Conservation (phyloP, 192 early-diverging fungal genomes). For the Entrophospora sp. region DNA sequence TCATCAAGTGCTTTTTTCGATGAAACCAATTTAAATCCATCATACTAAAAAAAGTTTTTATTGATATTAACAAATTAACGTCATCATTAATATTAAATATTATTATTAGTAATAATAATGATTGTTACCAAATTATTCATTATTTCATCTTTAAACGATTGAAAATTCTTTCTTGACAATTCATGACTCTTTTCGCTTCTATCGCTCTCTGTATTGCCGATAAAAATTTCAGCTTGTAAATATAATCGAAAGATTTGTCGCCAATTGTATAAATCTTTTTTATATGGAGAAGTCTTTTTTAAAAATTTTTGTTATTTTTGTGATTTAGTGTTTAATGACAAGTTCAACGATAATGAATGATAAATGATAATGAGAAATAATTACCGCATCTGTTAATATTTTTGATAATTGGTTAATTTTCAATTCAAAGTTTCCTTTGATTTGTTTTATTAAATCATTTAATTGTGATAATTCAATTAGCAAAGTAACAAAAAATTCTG, state of each 20-base stretch:
- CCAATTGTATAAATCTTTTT: conserved; percentile 70
- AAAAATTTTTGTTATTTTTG: too few species aligned
- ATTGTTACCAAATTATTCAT: conserved; percentile 32
- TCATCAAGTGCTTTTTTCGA: background rate
- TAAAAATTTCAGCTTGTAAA: conserved; percentile 60
- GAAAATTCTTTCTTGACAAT: conserved; percentile 49
- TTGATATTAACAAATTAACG: background rate
- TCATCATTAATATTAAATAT: background rate
- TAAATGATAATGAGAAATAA: too few species aligned
- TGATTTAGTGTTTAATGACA: too few species aligned
- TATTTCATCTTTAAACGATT: conserved; percentile 49
- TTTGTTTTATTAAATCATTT: too few species aligned
- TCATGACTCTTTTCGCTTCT: conserved; percentile 37
- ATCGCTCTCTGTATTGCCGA: conserved; percentile 53
- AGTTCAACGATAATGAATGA: too few species aligned
- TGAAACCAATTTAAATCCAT: background rate
- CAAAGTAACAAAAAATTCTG: too few species aligned
- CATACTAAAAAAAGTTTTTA: background rate
- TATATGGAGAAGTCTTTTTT: conserved; percentile 53
- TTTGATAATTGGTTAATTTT: too few species aligned
- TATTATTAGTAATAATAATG: conserved; percentile 16
- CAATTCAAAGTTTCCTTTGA: too few species aligned
- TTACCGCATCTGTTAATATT: too few species aligned
- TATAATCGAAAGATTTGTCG: conserved; percentile 63
- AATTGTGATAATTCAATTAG: too few species aligned